Evolutionary conservation across 495 filamentous ascomycete genomes (phyloP).

Genomic region (Glarea lozoyensis): DNA sequence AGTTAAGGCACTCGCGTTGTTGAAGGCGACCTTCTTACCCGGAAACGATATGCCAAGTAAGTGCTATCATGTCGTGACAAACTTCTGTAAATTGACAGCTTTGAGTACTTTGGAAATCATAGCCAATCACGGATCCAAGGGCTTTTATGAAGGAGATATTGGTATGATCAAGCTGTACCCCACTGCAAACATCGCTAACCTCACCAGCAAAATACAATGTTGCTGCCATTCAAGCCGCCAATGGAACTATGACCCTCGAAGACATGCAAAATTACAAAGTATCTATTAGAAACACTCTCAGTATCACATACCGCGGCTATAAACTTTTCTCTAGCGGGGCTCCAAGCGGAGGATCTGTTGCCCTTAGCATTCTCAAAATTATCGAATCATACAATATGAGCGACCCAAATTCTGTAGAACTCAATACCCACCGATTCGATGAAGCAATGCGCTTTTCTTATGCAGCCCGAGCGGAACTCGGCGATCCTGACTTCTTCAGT

Average conservation of each 20-base stretch:
- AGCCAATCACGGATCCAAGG: slow-evolving; percentile 56
- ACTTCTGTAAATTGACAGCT: background rate
- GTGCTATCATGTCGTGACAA: background rate
- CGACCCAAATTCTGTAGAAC: slow-evolving; percentile 31
- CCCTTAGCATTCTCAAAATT: slow-evolving; percentile 64
- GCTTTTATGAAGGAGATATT: slow-evolving; percentile 63
- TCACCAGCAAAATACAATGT: slow-evolving; percentile 57
- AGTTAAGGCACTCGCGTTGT: slow-evolving; percentile 47
- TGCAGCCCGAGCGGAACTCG: slow-evolving; percentile 57
- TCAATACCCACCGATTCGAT: slow-evolving; percentile 70
- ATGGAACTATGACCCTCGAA: slow-evolving; percentile 75
- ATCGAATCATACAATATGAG: slow-evolving; percentile 64
- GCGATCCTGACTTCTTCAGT: slow-evolving; percentile 66
- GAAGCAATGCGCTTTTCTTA: slow-evolving; percentile 87
- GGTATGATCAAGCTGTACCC: slow-evolving; percentile 3
- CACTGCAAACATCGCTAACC: slow-evolving; percentile 27
- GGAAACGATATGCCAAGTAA: slow-evolving; percentile 62
- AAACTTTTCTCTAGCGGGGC: slow-evolving; percentile 59
- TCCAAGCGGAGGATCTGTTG: slow-evolving; percentile 66
- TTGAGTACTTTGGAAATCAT: slow-evolving; percentile 59
- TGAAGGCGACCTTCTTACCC: slow-evolving; percentile 66
- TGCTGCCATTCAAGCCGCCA: slow-evolving; percentile 45
- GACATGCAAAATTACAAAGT: slow-evolving; percentile 66
- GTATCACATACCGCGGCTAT: slow-evolving; percentile 64
- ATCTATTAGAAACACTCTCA: slow-evolving; percentile 47